Percentiles rank a stretch among this genome's conserved stretches.
Evolutionary conservation across 2,329 filamentous ascomycete genomes (phyloP).

Genomic region (Furcasterigmium sp.): DNA sequence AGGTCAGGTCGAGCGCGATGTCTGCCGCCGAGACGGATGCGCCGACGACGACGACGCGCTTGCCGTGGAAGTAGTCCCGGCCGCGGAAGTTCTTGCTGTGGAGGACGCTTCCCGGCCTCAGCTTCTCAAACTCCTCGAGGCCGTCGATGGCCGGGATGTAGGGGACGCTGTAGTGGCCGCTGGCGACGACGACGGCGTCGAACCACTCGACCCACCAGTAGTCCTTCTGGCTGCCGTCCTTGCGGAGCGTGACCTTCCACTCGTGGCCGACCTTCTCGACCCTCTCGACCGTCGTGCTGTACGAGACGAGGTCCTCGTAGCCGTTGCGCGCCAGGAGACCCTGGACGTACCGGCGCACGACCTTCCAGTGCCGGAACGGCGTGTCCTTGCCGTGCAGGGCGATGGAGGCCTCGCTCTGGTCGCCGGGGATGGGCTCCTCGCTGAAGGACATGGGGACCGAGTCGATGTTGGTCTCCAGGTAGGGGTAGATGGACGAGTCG

Average conservation of each 20-base stretch:
- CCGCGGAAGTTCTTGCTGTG: conserved; percentile 52
- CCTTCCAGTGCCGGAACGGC: conserved; percentile 57
- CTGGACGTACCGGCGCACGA: conserved; percentile 51
- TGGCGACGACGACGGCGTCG: conserved; percentile 56
- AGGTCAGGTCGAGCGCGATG: conserved; percentile 48
- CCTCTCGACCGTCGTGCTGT: conserved; percentile 57
- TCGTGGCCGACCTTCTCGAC: conserved; percentile 43
- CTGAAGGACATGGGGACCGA: conserved; percentile 55
- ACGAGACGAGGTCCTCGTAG: conserved; percentile 46
- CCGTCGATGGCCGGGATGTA: conserved; percentile 47
- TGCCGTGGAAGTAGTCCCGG: conserved; percentile 35
- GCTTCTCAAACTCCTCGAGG: conserved; percentile 38
- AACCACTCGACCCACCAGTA: conserved; percentile 61
- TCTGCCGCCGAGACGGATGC: conserved; percentile 62
- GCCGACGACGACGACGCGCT: conserved; percentile 57
- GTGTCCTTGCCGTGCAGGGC: conserved; percentile 47
- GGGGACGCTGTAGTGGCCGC: conserved; percentile 55
- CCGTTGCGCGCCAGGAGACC: conserved; percentile 44
- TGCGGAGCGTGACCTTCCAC: conserved; percentile 49
- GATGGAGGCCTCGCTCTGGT: conserved; percentile 21
- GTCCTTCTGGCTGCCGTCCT: conserved; percentile 29
- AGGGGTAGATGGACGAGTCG: conserved; percentile 56
- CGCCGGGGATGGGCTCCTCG: conserved; percentile 45
- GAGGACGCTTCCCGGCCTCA: conserved; percentile 41
- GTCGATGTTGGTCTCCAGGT: conserved; percentile 62